Base-by-base conservation (phyloP, 495 filamentous ascomycete species). In the Eremomyces bilateralis region DNA sequence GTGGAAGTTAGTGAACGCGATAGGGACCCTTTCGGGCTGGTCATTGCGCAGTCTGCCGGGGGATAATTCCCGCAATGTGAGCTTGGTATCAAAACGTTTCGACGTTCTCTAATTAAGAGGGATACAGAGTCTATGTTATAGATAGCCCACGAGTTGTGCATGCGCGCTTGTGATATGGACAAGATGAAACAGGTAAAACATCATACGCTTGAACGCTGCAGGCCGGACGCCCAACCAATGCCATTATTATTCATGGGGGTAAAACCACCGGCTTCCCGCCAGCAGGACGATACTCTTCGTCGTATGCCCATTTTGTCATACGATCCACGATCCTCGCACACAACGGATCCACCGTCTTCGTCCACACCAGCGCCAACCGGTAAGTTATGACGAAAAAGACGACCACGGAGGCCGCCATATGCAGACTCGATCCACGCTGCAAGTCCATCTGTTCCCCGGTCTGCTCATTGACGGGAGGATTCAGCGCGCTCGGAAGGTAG, bases 1-100 rank as follows among this genome's bases (percentile, higher is more conserved):
- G 72, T 95, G 25, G 46, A 71, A 41, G 70, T 88, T 31, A 92
- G 81, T 49, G 63, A 75, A 48, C 60, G 55, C 34, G 88, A 97
- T 58, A 61, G 65, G 21, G 88, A 97, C 62, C 75, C 75, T 1
- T 80, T 69, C 57, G 69, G 67, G 15, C 68, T 80, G 43, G 64
- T 77, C 45, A 57, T 74, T 13, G 6, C 24, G 24, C 6, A 27
- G 24, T 8, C 24, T 27, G 24, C n/a, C n/a, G n/a, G n/a, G n/a
- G n/a, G n/a, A n/a, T n/a, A n/a, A n/a, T n/a, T n/a, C n/a, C n/a
- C n/a, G n/a, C n/a, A n/a, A n/a, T n/a, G n/a, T n/a, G n/a, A n/a
- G n/a, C n/a, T n/a, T n/a, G n/a, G n/a, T n/a, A n/a, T n/a, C n/a
- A n/a, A n/a, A n/a, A n/a, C n/a, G n/a, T n/a, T n/a, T n/a, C n/a